These are phyloP conservation scores for Macrolepiota fuliginosa DNA, from an alignment of 768 basidiomycete species.

Conservation along the genomic window DNA sequence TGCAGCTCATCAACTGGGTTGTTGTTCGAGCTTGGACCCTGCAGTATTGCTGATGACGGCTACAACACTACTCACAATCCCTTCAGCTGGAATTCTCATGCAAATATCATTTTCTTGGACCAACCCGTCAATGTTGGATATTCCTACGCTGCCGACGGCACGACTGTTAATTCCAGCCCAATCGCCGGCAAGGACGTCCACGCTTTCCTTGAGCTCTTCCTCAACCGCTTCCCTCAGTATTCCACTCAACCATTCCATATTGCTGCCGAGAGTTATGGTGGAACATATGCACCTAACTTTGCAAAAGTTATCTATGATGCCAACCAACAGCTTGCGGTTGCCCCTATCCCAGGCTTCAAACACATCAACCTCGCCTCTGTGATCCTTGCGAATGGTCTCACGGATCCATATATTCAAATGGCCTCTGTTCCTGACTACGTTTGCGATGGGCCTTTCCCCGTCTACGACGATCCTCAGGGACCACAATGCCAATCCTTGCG, in stretches of 20 bases:
- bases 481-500: slow-evolving; percentile 64
- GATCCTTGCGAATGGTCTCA: slow-evolving; percentile 85
- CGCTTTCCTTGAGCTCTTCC: slow-evolving; percentile 79
- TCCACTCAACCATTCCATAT: slow-evolving; percentile 69
- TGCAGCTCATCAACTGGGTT: slow-evolving; percentile 80
- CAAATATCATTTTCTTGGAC: slow-evolving; percentile 77
- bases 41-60: slow-evolving; percentile 67
- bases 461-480: slow-evolving; percentile 69
- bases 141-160: slow-evolving; percentile 78
- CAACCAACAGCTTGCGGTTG: slow-evolving; percentile 57
- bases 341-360: slow-evolving; percentile 46
- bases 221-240: slow-evolving; percentile 75
- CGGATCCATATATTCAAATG: slow-evolving; percentile 82
- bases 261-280: slow-evolving; percentile 78
- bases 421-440: slow-evolving; percentile 78
- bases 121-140: slow-evolving; percentile 89
- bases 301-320: slow-evolving; percentile 78
- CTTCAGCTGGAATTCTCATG: slow-evolving; percentile 81
- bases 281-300: slow-evolving; percentile 83
- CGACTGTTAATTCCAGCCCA: slow-evolving; percentile 74
- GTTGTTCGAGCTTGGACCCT: slow-evolving; percentile 92
- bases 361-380: slow-evolving; percentile 81
- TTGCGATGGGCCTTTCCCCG: slow-evolving; percentile 79
- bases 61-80: slow-evolving; percentile 70
- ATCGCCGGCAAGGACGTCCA: slow-evolving; percentile 90